Conservation (phyloP, 352 stramenopile species). For the Pelagophyceae sp. region DNA sequence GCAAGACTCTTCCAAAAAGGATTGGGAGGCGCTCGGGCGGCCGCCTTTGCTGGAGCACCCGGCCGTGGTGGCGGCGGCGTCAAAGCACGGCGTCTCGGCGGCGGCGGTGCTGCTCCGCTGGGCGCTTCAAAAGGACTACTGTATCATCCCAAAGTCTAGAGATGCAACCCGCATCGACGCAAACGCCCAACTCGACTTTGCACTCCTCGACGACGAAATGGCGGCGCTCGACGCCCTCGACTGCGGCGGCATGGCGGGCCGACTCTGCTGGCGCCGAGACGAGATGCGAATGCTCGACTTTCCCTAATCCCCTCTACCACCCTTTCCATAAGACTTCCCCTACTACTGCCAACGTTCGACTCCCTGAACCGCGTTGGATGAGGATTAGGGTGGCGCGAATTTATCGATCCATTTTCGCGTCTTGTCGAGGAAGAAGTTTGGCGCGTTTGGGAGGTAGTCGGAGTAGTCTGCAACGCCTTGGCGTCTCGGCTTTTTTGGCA, state of each 20-base stretch:
- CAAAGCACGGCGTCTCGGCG: conserved; percentile 38
- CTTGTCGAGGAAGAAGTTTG: background rate
- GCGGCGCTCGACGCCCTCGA: conserved; percentile 39
- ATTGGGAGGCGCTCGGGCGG: conserved; percentile 38
- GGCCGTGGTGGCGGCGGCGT: conserved; percentile 39
- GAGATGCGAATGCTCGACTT: conserved; percentile 44
- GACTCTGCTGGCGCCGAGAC: conserved; percentile 47
- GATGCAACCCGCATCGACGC: conserved; percentile 40
- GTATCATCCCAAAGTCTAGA: conserved; percentile 52
- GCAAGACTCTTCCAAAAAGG: conserved; percentile 43
- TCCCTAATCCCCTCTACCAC: conserved; percentile 22
- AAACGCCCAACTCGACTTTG: conserved; percentile 47
- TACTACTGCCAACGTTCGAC: no score
- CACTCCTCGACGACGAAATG: conserved; percentile 46
- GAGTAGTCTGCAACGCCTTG: background rate
- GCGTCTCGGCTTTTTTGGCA: background rate
- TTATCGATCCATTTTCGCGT: background rate
- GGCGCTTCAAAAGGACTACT: conserved; percentile 48
- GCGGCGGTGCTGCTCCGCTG: conserved; percentile 60
- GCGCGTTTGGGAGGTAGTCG: background rate
- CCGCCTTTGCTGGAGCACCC: conserved; percentile 37
- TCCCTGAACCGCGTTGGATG: no score
- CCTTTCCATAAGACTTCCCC: background rate
- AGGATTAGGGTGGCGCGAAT: background rate
- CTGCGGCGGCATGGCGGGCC: conserved; percentile 21